Conservation (phyloP, 306 rosid species). For the Malus asiatica region DNA sequence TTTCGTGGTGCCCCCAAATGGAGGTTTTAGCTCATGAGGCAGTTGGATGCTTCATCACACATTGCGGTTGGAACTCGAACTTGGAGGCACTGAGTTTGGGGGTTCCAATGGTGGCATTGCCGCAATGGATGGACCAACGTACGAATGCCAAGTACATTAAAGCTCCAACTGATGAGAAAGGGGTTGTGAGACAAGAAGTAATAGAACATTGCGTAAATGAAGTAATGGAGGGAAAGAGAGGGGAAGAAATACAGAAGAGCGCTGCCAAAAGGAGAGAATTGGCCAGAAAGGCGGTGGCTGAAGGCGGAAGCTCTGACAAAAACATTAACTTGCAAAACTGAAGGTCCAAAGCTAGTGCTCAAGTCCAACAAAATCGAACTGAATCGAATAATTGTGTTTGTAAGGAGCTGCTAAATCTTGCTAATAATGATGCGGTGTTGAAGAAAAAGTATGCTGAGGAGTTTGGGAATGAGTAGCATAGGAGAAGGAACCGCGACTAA, state of each 20-base stretch:
- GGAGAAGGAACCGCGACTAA: no score
- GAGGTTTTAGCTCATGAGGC: no score
- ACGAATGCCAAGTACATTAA: background rate
- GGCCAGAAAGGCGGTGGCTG: background rate
- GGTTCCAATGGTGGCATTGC: no score
- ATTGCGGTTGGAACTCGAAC: no score
- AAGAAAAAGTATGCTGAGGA: no score
- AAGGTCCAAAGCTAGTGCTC: background rate
- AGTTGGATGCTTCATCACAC: no score
- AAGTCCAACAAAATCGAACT: no score
- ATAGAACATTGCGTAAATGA: background rate
- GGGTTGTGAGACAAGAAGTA: background rate
- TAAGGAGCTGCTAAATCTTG: no score
- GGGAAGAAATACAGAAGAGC: background rate
- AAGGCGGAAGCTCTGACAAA: background rate
- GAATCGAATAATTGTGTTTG: background rate
- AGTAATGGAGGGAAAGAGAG: background rate
- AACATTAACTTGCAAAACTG: background rate
- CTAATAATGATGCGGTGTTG: no score
- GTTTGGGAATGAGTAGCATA: no score
- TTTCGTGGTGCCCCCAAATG: no score
- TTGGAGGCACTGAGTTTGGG: no score
- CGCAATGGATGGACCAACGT: background rate
- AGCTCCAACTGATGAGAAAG: slow-evolving; percentile 2
- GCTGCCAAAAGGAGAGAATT: background rate